Percentiles rank a stretch among this genome's conserved stretches.
These are phyloP conservation scores for Podaxis sp. DNA, from an alignment of 768 basidiomycete genomes.

Conservation along the genomic window DNA sequence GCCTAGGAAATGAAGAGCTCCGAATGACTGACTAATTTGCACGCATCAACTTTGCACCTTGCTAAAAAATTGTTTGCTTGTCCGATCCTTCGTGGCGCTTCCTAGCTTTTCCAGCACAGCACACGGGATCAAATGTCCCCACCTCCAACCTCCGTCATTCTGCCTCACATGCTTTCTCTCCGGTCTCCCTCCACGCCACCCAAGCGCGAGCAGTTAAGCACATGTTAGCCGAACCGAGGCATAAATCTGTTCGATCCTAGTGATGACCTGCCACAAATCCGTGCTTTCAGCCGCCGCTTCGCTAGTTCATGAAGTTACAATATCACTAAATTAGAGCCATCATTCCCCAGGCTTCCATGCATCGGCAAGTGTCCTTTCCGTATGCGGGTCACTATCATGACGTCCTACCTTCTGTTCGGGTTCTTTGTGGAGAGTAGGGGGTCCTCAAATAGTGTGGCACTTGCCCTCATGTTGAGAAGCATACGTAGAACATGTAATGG, in stretches of 20 bases:
- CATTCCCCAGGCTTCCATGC: neutral
- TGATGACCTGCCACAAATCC: neutral
- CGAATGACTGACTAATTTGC: neutral
- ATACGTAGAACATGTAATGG: no score
- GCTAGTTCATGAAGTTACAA: neutral
- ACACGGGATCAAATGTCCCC: neutral
- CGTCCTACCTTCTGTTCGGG: neutral
- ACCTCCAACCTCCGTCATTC: neutral
- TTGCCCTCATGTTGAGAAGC: neutral
- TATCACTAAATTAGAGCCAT: neutral
- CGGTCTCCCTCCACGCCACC: neutral
- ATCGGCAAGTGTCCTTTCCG: neutral
- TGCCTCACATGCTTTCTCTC: neutral
- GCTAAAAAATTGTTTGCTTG: neutral
- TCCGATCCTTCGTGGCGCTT: conserved; percentile 7
- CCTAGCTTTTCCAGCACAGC: conserved; percentile 9
- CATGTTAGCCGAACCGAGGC: neutral
- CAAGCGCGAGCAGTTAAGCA: neutral
- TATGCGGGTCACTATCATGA: neutral
- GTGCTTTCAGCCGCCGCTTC: neutral
- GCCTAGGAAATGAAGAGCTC: neutral
- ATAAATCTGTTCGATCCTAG: neutral
- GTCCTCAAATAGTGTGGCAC: neutral
- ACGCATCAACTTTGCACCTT: neutral
- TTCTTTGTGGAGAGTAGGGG: conserved; percentile 4